Evolutionary conservation across 331 rosid genomes (phyloP).

Genomic region (Malus hybrid): DNA sequence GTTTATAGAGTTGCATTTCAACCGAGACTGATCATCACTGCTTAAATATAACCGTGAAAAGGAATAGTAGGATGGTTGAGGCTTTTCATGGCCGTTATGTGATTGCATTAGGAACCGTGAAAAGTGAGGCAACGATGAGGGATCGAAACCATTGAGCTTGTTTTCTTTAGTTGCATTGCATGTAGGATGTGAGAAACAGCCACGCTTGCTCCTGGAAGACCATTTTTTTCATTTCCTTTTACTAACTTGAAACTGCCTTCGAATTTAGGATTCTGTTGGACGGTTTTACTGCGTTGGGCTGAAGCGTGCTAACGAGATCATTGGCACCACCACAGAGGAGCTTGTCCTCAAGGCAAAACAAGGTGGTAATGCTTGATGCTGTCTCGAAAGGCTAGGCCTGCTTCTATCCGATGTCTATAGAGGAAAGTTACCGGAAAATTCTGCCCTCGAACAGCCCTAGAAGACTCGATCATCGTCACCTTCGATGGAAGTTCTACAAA

Average conservation of each 20-base stretch:
- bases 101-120: too few species aligned
- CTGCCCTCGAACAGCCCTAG: neutral
- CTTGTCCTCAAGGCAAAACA: conserved; percentile 56
- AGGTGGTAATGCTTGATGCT: conserved; percentile 27
- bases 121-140: neutral
- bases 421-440: neutral
- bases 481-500: neutral
- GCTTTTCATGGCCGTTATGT: neutral
- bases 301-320: conserved; percentile 68
- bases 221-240: neutral
- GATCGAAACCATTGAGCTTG: too few species aligned
- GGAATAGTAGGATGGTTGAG: neutral
- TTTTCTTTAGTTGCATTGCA: neutral
- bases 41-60: neutral
- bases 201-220: neutral
- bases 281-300: conserved; percentile 71
- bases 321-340: conserved; percentile 84
- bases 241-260: neutral
- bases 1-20: neutral
- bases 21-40: neutral
- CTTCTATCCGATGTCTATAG: neutral
- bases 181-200: neutral
- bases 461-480: neutral
- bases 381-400: conserved; percentile 11
- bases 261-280: conserved; percentile 59